Evolutionary conservation across 495 filamentous ascomycete species (phyloP), one percentile per base, ranked within the genome.

Genomic region (Aspergillus bridgeri): DNA sequence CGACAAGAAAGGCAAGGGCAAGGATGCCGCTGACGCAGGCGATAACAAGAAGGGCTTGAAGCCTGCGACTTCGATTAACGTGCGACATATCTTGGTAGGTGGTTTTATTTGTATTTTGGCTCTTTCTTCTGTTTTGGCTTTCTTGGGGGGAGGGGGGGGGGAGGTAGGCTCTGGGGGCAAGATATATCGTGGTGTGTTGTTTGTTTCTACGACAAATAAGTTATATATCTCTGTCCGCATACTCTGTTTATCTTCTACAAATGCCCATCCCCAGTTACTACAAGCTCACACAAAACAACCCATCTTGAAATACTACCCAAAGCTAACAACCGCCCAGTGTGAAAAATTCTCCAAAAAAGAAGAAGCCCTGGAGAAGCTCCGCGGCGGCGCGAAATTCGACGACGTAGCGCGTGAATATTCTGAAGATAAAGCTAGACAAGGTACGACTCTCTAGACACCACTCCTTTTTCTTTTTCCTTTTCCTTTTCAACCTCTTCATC

Each of bases 261-360:
- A n/a, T n/a, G n/a, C n/a, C n/a, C n/a, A n/a, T n/a, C n/a, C n/a
- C n/a, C n/a, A n/a, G n/a, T n/a, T n/a, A n/a, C n/a, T n/a, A n/a
- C n/a, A n/a, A n/a, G n/a, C n/a, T n/a, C n/a, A n/a, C n/a, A n/a
- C n/a, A n/a, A n/a, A n/a, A n/a, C n/a, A n/a, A n/a, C n/a, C n/a
- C n/a, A n/a, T n/a, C n/a, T n/a, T n/a, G n/a, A n/a, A n/a, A n/a
- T n/a, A n/a, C n/a, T n/a, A n/a, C 6, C 27, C 1, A 29, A 29
- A 29, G 27, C 27, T 29, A 29, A 29, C 27, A 29, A 29, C 27
- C 11, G 19, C 45, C 21, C 51, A 91, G 89, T 96, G 92, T 68
- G 89, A 90, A 68, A 97, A 97, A 71, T 84, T 92, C 71, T 76
- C 81, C 44, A 92, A 89, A 73, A 95, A 92, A 68, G 90, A 96